Base-by-base conservation (phyloP, 352 stramenopile species). In the Phytophthora pinifolia region DNA sequence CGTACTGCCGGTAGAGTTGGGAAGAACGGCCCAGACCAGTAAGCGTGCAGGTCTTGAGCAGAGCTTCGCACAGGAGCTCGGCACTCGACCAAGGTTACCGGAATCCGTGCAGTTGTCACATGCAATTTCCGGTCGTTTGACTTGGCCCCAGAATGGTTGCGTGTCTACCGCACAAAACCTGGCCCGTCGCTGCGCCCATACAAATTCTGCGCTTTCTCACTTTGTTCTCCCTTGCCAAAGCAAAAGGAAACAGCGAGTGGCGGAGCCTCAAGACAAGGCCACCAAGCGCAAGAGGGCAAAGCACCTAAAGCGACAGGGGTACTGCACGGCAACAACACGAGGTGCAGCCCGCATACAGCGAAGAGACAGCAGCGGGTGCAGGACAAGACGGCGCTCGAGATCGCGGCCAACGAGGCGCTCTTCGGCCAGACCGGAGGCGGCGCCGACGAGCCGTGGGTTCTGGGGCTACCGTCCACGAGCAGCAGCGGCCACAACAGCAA, bases 371-470 rank as follows among this genome's bases (percentile, higher is more conserved):
- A 15, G 30, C 18, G 62, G 45, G 17, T 9, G 22, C 31, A 59
- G 33, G 55, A 53, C 61, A 78, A 48, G 51, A 78, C 69, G 65
- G 69, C 65, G 65, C 65, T 73, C 43, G 57, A 75, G 36, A 78
- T 78, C 39, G 61, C 65, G 35, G 51, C 46, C 14, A 60, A 57
- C 65, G 65, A 81, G 41, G 60, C 70, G 60, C 62, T 80, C 58
- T 73, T 74, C 61, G 61, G 65, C 56, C 54, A 62, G 37, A 49
- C 54, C 22, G 62, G 47, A 59, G 57, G 44, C 48, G 31, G 54
- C 55, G 64, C 59, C 35, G 68, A 74, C 68, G 64, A 77, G 54
- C 46, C 57, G 25, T 73, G 64, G 67, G 20, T 33, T 37, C 17
- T 67, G 33, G 55, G 54, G 27, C 22, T 60, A 33, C 14, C 46